A percentile compares a stretch with the other conserved stretches of the same genome.
These are phyloP conservation scores for Paraurostyla sp. DNA, from an alignment of 73 alveolate species.

Conservation along the genomic window DNA sequence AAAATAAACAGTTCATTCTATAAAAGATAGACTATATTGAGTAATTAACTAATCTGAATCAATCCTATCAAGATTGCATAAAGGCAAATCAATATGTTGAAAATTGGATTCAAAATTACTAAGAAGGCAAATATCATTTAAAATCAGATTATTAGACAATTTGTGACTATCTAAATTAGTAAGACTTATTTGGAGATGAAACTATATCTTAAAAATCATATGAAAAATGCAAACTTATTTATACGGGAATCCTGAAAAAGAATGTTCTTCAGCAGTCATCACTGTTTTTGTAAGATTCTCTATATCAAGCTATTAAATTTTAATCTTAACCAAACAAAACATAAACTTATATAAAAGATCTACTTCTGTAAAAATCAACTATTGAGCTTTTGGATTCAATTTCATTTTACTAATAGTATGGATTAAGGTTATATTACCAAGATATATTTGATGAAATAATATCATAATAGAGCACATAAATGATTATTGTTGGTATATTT, in stretches of 20 bases:
- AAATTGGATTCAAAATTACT: background rate
- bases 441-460: background rate
- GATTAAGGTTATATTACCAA: background rate
- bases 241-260: conserved; percentile 16
- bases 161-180: background rate
- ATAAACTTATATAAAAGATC: background rate
- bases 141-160: background rate
- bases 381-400: background rate
- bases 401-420: background rate
- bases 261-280: background rate
- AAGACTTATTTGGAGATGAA: background rate
- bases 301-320: conserved; percentile 8
- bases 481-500: background rate
- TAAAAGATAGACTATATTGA: background rate
- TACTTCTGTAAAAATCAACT: background rate
- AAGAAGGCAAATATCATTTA: background rate
- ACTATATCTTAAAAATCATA: background rate
- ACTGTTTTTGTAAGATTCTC: background rate
- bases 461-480: background rate
- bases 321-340: background rate
- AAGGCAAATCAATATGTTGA: background rate
- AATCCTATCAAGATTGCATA: conserved; percentile 15
- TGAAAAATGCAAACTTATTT: background rate
- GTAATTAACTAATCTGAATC: background rate
- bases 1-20: background rate